These are phyloP conservation scores for Sextonia rubra DNA, from an alignment of 164 flowering plant genomes.

Conservation along the genomic window DNA sequence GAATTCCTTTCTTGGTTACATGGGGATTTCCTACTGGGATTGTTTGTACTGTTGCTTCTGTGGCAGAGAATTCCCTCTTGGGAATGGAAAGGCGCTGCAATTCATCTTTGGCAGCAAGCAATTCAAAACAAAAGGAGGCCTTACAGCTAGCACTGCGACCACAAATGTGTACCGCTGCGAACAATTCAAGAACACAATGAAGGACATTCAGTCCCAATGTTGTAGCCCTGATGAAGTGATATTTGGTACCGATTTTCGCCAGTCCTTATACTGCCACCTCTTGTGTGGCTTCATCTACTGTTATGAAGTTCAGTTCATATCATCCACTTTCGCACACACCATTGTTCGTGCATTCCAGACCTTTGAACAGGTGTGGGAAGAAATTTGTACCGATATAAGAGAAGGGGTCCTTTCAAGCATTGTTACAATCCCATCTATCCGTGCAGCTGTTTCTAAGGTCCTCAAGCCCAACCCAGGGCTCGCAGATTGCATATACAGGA, in stretches of 20 bases:
- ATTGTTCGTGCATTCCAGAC: slow-evolving; percentile 69
- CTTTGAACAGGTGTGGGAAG: slow-evolving; percentile 82
- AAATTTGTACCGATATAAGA: slow-evolving; percentile 59
- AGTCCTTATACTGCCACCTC: slow-evolving; percentile 82
- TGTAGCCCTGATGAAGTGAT: slow-evolving; percentile 96
- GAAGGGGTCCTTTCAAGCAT: slow-evolving; percentile 47
- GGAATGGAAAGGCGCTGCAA: slow-evolving; percentile 69
- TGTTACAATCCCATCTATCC: slow-evolving; percentile 54
- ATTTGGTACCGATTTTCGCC: slow-evolving; percentile 73
- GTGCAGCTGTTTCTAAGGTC: slow-evolving; percentile 61
- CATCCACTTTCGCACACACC: slow-evolving; percentile 81
- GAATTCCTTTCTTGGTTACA: not conserved
- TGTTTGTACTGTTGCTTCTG: not conserved
- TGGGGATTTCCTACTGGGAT: not conserved
- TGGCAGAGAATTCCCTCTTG: slow-evolving; percentile 70
- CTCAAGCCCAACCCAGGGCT: slow-evolving; percentile 69
- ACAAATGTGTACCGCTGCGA: slow-evolving; percentile 65
- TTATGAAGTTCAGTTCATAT: slow-evolving; percentile 62
- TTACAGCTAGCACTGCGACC: slow-evolving; percentile 75
- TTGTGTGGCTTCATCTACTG: slow-evolving; percentile 66
- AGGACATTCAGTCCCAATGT: slow-evolving; percentile 46
- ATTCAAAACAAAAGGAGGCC: slow-evolving; percentile 69
- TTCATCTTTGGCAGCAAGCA: slow-evolving; percentile 89
- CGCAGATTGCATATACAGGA: slow-evolving; percentile 51
- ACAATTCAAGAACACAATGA: slow-evolving; percentile 55